Percentiles rank a stretch among this genome's conserved stretches.
Evolutionary conservation across 441 rosid species (phyloP).

Genomic region (Sinapis alba): DNA sequence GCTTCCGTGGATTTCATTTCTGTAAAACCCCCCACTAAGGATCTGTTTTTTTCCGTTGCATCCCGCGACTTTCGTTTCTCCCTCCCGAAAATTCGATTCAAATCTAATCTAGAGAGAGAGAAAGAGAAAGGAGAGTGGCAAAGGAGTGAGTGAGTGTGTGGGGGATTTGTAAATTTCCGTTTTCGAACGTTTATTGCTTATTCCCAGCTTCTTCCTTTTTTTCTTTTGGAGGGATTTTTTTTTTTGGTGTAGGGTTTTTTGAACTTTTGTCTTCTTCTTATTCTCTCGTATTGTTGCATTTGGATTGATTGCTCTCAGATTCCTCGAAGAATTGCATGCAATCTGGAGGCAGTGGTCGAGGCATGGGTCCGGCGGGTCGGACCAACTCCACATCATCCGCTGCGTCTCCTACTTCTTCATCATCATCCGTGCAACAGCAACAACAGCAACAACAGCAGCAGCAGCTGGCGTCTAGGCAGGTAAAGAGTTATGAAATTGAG

Average conservation of each 20-base stretch:
- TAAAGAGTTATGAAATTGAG: slow-evolving; percentile 19
- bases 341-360: slow-evolving; percentile 73
- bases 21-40: slow-evolving; percentile 31
- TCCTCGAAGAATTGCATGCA: slow-evolving; percentile 66
- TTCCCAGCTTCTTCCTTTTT: slow-evolving; percentile 34
- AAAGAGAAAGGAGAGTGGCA: not conserved
- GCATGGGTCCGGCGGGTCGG: slow-evolving; percentile 73
- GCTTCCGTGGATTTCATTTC: slow-evolving; percentile 49
- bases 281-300: not conserved
- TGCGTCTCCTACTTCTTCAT: slow-evolving; percentile 95
- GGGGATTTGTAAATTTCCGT: slow-evolving; percentile 26
- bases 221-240: not conserved
- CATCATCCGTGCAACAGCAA: slow-evolving; percentile 78
- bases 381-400: slow-evolving; percentile 85
- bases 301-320: slow-evolving; percentile 34
- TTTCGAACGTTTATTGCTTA: slow-evolving; percentile 45
- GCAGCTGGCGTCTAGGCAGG: slow-evolving; percentile 76
- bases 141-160: slow-evolving; percentile 6
- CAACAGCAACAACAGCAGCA: slow-evolving; percentile 46
- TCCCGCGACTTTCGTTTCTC: slow-evolving; percentile 48
- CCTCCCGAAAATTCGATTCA: slow-evolving; percentile 33
- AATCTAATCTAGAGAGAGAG: slow-evolving; percentile 44
- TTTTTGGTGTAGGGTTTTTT: slow-evolving; percentile 30
- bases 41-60: slow-evolving; percentile 43
- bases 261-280: slow-evolving; percentile 9